A percentile compares a stretch with the other conserved stretches of the same genome.
Conservation (phyloP, 306 rosid genomes). For the Arachis stenosperma region DNA sequence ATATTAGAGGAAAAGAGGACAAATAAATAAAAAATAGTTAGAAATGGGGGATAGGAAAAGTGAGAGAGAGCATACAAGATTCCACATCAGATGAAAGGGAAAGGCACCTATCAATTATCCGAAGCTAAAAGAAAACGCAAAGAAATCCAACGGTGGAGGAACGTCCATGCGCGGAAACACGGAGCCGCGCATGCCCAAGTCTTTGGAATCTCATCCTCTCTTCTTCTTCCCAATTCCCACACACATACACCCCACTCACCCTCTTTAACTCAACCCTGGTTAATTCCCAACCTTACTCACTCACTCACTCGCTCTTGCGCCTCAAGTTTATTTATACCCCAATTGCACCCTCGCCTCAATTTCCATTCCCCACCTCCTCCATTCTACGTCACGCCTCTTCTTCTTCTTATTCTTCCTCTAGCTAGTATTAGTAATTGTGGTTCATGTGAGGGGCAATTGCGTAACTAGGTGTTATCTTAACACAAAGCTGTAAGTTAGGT, state of each 20-base stretch:
- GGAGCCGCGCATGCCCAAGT: constrained; percentile 95
- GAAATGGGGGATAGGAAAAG: neutral
- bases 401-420: neutral
- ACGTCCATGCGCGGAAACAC: constrained; percentile 97
- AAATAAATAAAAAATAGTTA: neutral
- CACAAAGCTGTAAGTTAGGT: too few species aligned
- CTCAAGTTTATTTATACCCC: constrained; percentile 49
- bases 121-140: constrained; percentile 11
- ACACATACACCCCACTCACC: constrained; percentile 12
- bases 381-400: neutral
- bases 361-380: constrained; percentile 35
- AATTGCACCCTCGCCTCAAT: constrained; percentile 2
- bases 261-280: neutral
- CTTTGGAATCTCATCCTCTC: constrained; percentile 82
- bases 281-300: constrained; percentile 4
- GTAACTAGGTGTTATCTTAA: too few species aligned
- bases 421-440: too few species aligned
- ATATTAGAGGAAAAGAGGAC: neutral
- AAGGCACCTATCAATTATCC: constrained; percentile 37
- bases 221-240: constrained; percentile 28
- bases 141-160: constrained; percentile 88
- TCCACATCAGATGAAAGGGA: constrained; percentile 32
- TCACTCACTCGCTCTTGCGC: neutral
- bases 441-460: constrained; percentile 40
- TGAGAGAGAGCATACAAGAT: neutral